A percentile compares a stretch with the other conserved stretches of the same genome.
phyloP scores from a whole-genome alignment of 2,329 filamentous ascomycete species.

The Verticillium albo-atrum region DNA sequence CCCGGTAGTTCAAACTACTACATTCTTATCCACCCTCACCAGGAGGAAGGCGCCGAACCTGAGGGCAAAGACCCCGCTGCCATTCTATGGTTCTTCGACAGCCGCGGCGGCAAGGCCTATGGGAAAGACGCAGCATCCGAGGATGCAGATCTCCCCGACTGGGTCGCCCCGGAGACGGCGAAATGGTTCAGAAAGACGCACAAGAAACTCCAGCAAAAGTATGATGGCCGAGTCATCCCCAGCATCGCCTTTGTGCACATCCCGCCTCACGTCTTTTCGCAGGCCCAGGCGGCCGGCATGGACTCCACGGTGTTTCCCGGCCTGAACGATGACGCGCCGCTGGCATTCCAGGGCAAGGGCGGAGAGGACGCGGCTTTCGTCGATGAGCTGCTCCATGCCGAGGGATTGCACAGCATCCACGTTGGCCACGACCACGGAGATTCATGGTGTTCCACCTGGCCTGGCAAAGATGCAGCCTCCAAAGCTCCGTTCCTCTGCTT shows the following conservation, averaged over 20 bases:
- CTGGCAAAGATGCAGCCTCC: not conserved
- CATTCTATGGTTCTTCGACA: conserved; percentile 57
- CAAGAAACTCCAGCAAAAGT: conserved; percentile 8
- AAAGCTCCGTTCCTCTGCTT: conserved; percentile 41
- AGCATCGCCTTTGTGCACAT: conserved; percentile 15
- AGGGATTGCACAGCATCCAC: conserved; percentile 44
- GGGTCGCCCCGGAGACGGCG: conserved; percentile 37
- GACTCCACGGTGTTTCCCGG: conserved; percentile 30
- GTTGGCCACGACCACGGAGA: conserved; percentile 54
- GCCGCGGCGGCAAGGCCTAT: conserved; percentile 11
- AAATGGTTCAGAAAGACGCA: conserved; percentile 38
- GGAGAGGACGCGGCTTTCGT: conserved; percentile 45
- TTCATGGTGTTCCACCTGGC: conserved; percentile 35
- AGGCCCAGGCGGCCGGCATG: conserved; percentile 11
- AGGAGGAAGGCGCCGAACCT: not conserved
- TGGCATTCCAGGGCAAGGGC: conserved; percentile 24
- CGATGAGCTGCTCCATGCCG: conserved; percentile 39
- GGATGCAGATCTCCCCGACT: conserved; percentile 35
- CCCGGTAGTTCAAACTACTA: conserved; percentile 15
- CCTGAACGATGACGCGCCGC: conserved; percentile 18
- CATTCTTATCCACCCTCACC: conserved; percentile 8
- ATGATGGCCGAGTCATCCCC: conserved; percentile 11
- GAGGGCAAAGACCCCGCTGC: conserved; percentile 16
- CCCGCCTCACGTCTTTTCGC: conserved; percentile 11
- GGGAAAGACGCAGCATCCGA: conserved; percentile 8